Conservation (phyloP, 495 filamentous ascomycete genomes). For the Hypoxylon perforatum region DNA sequence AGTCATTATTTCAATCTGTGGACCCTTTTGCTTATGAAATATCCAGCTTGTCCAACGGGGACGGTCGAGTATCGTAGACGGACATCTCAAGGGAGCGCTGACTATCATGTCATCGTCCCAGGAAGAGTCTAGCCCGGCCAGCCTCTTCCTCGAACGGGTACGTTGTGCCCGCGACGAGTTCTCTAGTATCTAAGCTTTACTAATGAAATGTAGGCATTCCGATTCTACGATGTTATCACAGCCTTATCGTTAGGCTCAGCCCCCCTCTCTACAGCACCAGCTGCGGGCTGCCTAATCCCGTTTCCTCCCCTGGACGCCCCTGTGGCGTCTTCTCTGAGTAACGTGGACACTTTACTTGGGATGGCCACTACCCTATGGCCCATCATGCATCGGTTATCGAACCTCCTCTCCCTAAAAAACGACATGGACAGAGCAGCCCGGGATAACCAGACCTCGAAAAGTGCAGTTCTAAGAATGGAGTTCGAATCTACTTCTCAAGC, state of each 20-base stretch:
- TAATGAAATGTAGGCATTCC: conserved; percentile 61
- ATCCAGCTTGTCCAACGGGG: conserved; percentile 69
- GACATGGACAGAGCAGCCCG: conserved; percentile 56
- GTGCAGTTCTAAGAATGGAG: conserved; percentile 64
- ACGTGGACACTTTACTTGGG: conserved; percentile 70
- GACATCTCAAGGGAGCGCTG: conserved; percentile 69
- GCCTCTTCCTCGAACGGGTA: conserved; percentile 68
- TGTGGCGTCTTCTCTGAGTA: conserved; percentile 56
- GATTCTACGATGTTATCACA: conserved; percentile 73
- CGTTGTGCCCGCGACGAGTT: conserved; percentile 23
- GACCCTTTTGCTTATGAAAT: conserved; percentile 1
- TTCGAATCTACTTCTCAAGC: conserved; percentile 64
- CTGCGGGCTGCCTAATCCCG: conserved; percentile 54
- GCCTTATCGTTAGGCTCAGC: conserved; percentile 70
- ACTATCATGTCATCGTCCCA: conserved; percentile 65
- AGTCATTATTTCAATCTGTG: not conserved
- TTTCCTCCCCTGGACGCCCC: conserved; percentile 59
- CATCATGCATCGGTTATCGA: conserved; percentile 69
- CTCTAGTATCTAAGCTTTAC: conserved; percentile 7
- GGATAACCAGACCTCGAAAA: conserved; percentile 55
- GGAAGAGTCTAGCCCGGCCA: conserved; percentile 60
- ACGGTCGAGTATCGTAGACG: conserved; percentile 66
- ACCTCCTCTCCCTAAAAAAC: conserved; percentile 62
- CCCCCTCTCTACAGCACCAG: conserved; percentile 64
- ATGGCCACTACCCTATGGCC: conserved; percentile 72